Evolutionary conservation across 805 yeast species (phyloP), one percentile per base, ranked within the genome.

Genomic region (Isabelozyma heimii): DNA sequence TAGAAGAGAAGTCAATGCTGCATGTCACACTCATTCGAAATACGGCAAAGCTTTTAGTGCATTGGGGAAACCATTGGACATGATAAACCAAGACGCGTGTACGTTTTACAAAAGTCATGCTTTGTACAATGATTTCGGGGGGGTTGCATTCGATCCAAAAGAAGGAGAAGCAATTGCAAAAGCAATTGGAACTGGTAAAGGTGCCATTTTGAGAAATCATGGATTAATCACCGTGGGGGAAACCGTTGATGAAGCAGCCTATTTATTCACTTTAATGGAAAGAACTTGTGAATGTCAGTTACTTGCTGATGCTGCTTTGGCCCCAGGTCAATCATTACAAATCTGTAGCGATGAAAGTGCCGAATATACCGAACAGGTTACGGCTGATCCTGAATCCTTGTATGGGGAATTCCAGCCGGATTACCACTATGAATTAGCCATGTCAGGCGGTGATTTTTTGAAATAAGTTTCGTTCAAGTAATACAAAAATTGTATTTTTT

Each of bases 1-100:
- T 15, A 57, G 75, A 37, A 75, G 74, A 10, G 74, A 71, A 39
- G 66, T 72, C 24, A 57, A 62, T 43, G 72, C 76, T 9, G 76
- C 76, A 1, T 71, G 76, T 50, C 76, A 72, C 53, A 60, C 75
- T 1, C 77, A 72, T 50, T 69, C 75, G 3, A 55, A 61, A 10
- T 63, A 68, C 52, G 77, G 77, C 9, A 71, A 70, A 53, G 71
- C 76, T 2, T 72, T 58, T 52, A 59, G 69, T 15, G 62, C 70
- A 1, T 62, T 70, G 40, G 76, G 74, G 6, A 62, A 62, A 46
- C 64, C 65, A 28, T 70, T 88, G 53, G 91, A 87, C 51, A 88
- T 88, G 94, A 59, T 88, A 52, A 87, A 83, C 67, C 95, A 88
- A 70, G 95, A 89, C 57, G 85, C 73, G 4, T 86, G 91, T 63